Conservation (phyloP, 768 basidiomycete genomes). For the Lactarius sanguifluus region DNA sequence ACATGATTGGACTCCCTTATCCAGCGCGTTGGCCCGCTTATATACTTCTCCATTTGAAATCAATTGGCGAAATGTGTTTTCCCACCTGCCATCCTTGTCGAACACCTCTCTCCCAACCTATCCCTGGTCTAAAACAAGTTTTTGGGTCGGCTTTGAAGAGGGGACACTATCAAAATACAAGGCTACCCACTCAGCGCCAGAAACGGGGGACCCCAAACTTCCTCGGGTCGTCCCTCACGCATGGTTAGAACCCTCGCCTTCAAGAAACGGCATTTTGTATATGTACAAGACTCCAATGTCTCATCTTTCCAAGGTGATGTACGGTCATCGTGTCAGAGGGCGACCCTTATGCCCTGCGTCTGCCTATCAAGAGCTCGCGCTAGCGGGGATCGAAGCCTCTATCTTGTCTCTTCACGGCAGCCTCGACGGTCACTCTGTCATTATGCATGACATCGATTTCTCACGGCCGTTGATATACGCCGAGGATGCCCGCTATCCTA, state of each 20-base stretch:
- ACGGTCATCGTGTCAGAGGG: slow-evolving; percentile 54
- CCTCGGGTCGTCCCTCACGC: slow-evolving; percentile 38
- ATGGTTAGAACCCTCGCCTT: slow-evolving; percentile 36
- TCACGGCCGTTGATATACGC: slow-evolving; percentile 54
- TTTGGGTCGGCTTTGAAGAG: slow-evolving; percentile 55
- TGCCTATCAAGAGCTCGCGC: slow-evolving; percentile 57
- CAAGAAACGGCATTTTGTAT: slow-evolving; percentile 39
- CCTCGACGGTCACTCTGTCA: slow-evolving; percentile 38
- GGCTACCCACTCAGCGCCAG: neutral
- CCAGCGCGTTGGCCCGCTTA: slow-evolving; percentile 47
- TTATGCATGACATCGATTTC: slow-evolving; percentile 48
- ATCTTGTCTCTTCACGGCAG: slow-evolving; percentile 35
- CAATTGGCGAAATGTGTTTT: slow-evolving; percentile 57
- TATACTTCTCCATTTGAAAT: slow-evolving; percentile 45
- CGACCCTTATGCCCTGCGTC: slow-evolving; percentile 62
- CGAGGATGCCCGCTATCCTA: slow-evolving; percentile 33
- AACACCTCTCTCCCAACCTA: slow-evolving; percentile 62
- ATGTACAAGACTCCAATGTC: slow-evolving; percentile 55
- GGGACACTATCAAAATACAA: slow-evolving; percentile 6
- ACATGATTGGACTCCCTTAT: slow-evolving; percentile 47
- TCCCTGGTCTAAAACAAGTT: slow-evolving; percentile 55
- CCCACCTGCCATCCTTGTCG: slow-evolving; percentile 40
- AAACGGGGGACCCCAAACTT: slow-evolving; percentile 30
- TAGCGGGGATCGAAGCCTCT: slow-evolving; percentile 46
- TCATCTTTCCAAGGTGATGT: slow-evolving; percentile 45